phyloP scores from a whole-genome alignment of 2,329 filamentous ascomycete species.

The Apiospora aurea region DNA sequence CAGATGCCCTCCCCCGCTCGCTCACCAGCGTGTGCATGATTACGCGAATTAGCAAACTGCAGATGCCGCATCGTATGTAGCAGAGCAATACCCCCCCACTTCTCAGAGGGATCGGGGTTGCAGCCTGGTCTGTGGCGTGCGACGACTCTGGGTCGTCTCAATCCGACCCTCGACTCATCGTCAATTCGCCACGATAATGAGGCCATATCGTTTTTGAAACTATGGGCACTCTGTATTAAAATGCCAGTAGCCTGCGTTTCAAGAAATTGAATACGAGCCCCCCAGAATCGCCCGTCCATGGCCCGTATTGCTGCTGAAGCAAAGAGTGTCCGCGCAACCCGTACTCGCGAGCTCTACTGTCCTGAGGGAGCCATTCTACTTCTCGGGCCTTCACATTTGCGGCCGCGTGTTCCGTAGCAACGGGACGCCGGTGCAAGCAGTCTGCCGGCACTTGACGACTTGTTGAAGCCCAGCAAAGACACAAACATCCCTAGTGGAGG shows the following conservation, averaged over 20 bases:
- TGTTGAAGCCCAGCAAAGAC: neutral
- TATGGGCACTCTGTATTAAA: neutral
- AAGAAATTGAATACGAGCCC: slow-evolving; percentile 1
- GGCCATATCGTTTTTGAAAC: neutral
- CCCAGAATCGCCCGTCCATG: neutral
- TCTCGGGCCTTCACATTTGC: neutral
- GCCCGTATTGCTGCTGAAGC: neutral
- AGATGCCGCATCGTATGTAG: slow-evolving; percentile 1
- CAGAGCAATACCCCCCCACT: neutral
- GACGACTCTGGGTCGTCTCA: slow-evolving; percentile 6
- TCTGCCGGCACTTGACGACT: neutral
- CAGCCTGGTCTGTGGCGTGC: slow-evolving; percentile 9
- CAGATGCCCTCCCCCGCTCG: neutral
- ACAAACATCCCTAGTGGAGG: no score
- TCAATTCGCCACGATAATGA: slow-evolving; percentile 6
- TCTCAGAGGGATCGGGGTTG: neutral
- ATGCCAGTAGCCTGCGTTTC: neutral
- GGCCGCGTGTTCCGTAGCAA: neutral
- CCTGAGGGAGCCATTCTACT: neutral
- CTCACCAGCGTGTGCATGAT: neutral
- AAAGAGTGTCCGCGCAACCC: slow-evolving; percentile 6
- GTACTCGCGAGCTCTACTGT: neutral
- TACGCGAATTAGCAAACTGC: neutral
- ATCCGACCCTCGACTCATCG: slow-evolving; percentile 2
- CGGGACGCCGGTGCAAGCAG: neutral